Percentiles rank a stretch among this genome's conserved stretches.
Conservation (phyloP, 2,329 filamentous ascomycete genomes). For the Didymella pinodella region DNA sequence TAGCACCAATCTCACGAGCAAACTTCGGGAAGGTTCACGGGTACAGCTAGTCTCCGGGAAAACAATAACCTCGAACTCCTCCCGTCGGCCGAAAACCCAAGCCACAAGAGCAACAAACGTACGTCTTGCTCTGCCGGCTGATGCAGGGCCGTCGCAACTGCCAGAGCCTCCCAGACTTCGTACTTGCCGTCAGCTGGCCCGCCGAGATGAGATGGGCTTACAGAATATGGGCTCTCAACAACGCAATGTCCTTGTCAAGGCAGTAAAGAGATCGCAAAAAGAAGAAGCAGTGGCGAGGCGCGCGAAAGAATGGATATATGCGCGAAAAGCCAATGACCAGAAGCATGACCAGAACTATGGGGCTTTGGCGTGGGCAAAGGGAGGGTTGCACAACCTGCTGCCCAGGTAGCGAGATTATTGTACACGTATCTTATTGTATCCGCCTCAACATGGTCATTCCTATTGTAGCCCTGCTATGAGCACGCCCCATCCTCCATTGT, state of each 20-base stretch:
- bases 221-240: constrained; percentile 26
- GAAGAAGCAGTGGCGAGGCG: constrained; percentile 24
- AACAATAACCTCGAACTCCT: not conserved
- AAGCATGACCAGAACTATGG: constrained; percentile 25
- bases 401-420: constrained; percentile 1
- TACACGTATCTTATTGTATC: not conserved
- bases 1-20: not conserved
- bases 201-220: constrained; percentile 28
- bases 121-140: not conserved
- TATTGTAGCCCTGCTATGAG: not conserved
- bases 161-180: not conserved
- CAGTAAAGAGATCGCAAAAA: constrained; percentile 33
- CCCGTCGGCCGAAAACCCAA: not conserved
- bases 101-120: not conserved
- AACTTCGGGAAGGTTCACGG: not conserved
- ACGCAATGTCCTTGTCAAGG: constrained; percentile 27
- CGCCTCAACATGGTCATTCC: not conserved
- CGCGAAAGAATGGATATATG: constrained; percentile 28
- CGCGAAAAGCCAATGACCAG: constrained; percentile 27
- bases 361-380: constrained; percentile 16
- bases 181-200: not conserved
- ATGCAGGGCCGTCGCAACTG: not conserved
- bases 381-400: constrained; percentile 11
- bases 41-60: not conserved
- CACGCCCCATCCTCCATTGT: not conserved